phyloP scores from a whole-genome alignment of 768 basidiomycete genomes.

The Trametes coccinea region DNA sequence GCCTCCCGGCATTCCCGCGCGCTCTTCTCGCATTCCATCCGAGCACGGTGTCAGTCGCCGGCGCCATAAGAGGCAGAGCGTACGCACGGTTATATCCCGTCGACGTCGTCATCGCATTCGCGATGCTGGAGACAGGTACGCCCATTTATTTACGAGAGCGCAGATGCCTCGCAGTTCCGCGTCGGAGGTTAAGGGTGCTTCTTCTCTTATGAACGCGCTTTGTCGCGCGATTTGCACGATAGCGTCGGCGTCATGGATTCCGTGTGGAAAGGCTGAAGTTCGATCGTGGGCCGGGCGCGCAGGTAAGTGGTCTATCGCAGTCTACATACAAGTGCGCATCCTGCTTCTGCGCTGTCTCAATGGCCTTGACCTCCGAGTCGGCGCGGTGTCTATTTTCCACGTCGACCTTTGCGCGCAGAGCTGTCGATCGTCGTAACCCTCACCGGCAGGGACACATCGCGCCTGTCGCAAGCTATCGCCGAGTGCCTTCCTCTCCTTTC shows the following conservation, averaged over 20 bases:
- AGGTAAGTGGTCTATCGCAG: not conserved
- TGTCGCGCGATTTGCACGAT: not conserved
- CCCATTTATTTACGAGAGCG: not conserved
- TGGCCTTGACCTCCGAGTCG: not conserved
- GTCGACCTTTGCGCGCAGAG: no score
- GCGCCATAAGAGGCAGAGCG: not conserved
- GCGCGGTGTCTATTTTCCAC: no score
- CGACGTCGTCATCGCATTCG: not conserved
- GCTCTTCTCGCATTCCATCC: slow-evolving; percentile 1
- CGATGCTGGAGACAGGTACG: not conserved
- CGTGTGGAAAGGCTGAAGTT: not conserved
- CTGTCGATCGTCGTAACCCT: no score
- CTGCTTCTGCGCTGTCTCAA: not conserved
- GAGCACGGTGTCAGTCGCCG: not conserved
- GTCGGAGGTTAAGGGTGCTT: not conserved
- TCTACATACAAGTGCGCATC: no score
- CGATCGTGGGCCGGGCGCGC: not conserved
- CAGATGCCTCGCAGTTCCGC: not conserved
- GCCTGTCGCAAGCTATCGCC: not conserved
- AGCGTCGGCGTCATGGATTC: not conserved
- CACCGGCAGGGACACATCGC: not conserved
- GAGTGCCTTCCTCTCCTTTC: not conserved
- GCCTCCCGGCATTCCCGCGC: slow-evolving; percentile 12
- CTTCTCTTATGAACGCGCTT: not conserved
- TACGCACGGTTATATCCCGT: not conserved